These are phyloP conservation scores for Sporisorium iseilematis-ciliati DNA, from an alignment of 1,284 basidiomycete genomes.

Conservation along the genomic window DNA sequence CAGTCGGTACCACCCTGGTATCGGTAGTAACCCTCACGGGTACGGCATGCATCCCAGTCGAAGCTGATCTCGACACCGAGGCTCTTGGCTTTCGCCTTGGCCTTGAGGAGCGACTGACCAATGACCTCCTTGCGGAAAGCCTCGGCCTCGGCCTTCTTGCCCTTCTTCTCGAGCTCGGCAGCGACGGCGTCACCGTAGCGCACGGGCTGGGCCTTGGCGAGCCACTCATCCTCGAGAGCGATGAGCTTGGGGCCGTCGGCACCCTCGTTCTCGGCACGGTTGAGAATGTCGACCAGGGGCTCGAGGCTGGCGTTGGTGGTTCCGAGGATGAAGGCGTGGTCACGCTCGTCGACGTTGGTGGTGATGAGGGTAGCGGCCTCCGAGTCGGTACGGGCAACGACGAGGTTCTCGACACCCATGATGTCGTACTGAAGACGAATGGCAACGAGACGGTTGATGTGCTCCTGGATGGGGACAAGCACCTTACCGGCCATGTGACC, in stretches of 20 bases:
- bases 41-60: slow-evolving; percentile 94
- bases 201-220: slow-evolving; percentile 79
- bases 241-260: slow-evolving; percentile 85
- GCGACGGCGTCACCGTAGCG: slow-evolving; percentile 83
- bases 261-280: slow-evolving; percentile 83
- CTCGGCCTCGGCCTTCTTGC: slow-evolving; percentile 71
- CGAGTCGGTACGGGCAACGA: slow-evolving; percentile 81
- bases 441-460: slow-evolving; percentile 82
- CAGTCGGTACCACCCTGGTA: slow-evolving; percentile 97
- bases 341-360: slow-evolving; percentile 94
- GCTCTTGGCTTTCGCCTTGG: slow-evolving; percentile 81
- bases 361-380: slow-evolving; percentile 97
- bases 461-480: slow-evolving; percentile 78
- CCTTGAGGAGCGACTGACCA: slow-evolving; percentile 78
- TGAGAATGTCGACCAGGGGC: slow-evolving; percentile 85
- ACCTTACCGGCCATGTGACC: slow-evolving; percentile 81
- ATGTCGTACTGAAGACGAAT: slow-evolving; percentile 84
- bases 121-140: slow-evolving; percentile 77
- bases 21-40: slow-evolving; percentile 94
- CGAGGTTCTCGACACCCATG: slow-evolving; percentile 82
- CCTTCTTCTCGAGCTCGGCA: slow-evolving; percentile 79
- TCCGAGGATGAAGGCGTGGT: slow-evolving; percentile 96
- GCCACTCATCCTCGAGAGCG: slow-evolving; percentile 89
- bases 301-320: slow-evolving; percentile 80
- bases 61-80: slow-evolving; percentile 82